Conservation (phyloP, 352 stramenopile species). For the Phytophthora aleatoria region DNA sequence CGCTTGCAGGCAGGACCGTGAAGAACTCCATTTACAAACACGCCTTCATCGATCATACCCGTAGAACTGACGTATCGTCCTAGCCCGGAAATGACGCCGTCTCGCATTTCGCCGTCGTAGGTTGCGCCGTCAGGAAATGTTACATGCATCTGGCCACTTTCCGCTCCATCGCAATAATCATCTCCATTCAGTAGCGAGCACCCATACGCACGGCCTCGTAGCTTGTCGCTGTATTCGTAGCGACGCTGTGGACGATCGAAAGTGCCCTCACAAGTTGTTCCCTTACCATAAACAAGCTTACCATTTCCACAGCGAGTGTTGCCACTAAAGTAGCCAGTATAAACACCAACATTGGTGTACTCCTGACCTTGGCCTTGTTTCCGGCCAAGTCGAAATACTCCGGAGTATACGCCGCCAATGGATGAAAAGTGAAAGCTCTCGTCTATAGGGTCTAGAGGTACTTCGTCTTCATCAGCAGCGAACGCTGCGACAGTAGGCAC, state of each 20-base stretch:
- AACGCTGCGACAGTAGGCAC: conserved; percentile 15
- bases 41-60: conserved; percentile 66
- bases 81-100: conserved; percentile 56
- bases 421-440: conserved; percentile 72
- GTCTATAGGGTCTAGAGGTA: conserved; percentile 44
- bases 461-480: conserved; percentile 19
- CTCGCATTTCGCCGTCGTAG: conserved; percentile 71
- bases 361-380: conserved; percentile 64
- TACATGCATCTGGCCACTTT: conserved; percentile 55
- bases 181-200: conserved; percentile 57
- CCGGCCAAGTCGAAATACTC: conserved; percentile 49
- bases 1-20: conserved; percentile 53
- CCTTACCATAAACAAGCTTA: conserved; percentile 66
- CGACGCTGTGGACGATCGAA: conserved; percentile 49
- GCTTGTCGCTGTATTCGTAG: conserved; percentile 54
- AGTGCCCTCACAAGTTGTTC: conserved; percentile 47
- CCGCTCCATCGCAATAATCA: conserved; percentile 54
- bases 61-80: conserved; percentile 68
- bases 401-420: conserved; percentile 62
- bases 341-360: conserved; percentile 70
- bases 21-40: conserved; percentile 60
- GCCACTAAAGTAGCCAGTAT: conserved; percentile 58
- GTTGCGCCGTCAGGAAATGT: conserved; percentile 64
- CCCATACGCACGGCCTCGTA: conserved; percentile 34
- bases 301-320: conserved; percentile 49